Evolutionary conservation across 352 stramenopile genomes (phyloP).

Genomic region (Globisporangium barbulae): DNA sequence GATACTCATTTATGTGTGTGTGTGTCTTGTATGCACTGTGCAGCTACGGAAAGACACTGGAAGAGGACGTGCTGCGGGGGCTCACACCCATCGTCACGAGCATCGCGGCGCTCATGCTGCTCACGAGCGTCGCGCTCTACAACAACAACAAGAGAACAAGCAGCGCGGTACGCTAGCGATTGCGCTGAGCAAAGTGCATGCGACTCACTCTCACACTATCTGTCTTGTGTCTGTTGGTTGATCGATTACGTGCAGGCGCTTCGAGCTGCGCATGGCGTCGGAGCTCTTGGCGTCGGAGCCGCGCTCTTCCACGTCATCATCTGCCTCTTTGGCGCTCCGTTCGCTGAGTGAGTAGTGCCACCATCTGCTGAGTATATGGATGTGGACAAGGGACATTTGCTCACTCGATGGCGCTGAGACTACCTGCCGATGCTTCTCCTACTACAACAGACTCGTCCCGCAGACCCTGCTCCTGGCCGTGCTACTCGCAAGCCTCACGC

Average conservation of each 20-base stretch:
- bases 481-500: slow-evolving; percentile 46
- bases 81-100: slow-evolving; percentile 37
- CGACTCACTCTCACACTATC: not conserved
- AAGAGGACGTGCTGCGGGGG: slow-evolving; percentile 42
- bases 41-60: slow-evolving; percentile 34
- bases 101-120: slow-evolving; percentile 28
- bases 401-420: not conserved
- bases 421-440: slow-evolving; percentile 13
- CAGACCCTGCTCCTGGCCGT: slow-evolving; percentile 66
- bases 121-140: slow-evolving; percentile 29
- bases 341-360: slow-evolving; percentile 42
- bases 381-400: too few species aligned
- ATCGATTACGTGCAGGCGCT: not conserved
- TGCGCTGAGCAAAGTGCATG: not conserved
- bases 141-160: not conserved
- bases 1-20: not conserved
- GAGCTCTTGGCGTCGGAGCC: slow-evolving; percentile 36
- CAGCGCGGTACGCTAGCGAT: not conserved
- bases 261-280: slow-evolving; percentile 20
- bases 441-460: slow-evolving; percentile 36
- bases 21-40: not conserved
- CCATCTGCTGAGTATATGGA: not conserved
- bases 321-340: slow-evolving; percentile 71
- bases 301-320: slow-evolving; percentile 53
- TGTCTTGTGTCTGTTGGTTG: not conserved